Evolutionary conservation across 2,329 filamentous ascomycete genomes (phyloP).

Genomic region (Xylariaceae sp.): DNA sequence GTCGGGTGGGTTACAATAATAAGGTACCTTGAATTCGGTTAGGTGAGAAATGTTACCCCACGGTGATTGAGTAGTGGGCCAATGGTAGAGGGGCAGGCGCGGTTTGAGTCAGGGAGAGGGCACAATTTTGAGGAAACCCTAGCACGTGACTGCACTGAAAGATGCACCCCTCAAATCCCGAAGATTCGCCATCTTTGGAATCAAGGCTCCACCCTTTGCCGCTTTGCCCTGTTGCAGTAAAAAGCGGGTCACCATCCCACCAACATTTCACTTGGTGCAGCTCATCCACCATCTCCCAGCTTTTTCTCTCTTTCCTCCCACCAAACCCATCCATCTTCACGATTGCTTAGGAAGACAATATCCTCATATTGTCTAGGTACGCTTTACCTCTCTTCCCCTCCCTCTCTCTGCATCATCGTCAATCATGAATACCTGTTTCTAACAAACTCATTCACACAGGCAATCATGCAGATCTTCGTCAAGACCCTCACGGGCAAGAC

Average conservation of each 20-base stretch:
- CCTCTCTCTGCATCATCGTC: background rate
- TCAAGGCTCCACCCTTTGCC: slow-evolving; percentile 3
- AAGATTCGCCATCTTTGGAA: slow-evolving; percentile 15
- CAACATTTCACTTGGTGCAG: slow-evolving; percentile 13
- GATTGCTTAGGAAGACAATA: slow-evolving; percentile 62
- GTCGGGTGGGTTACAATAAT: slow-evolving; percentile 4
- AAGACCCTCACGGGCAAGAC: slow-evolving; percentile 98
- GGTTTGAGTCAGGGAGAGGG: slow-evolving; percentile 17
- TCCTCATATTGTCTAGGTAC: slow-evolving; percentile 60
- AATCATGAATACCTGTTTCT: too few relatives aligned
- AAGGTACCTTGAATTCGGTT: slow-evolving; percentile 13
- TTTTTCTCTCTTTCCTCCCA: slow-evolving; percentile 29
- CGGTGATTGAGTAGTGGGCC: slow-evolving; percentile 5
- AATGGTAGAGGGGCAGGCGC: slow-evolving; percentile 8
- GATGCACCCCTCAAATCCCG: slow-evolving; percentile 3
- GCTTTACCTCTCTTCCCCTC: slow-evolving; percentile 28
- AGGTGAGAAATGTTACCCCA: slow-evolving; percentile 16
- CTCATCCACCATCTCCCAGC: slow-evolving; percentile 17
- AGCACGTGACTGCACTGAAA: too few relatives aligned
- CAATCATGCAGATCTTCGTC: slow-evolving; percentile 74
- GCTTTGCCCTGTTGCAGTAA: slow-evolving; percentile 6
- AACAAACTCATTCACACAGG: slow-evolving; percentile 39
- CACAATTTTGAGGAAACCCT: slow-evolving; percentile 25
- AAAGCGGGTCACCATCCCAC: slow-evolving; percentile 16
- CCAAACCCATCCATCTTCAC: slow-evolving; percentile 48